Conservation (phyloP, 352 stramenopile species). For the Pythium periplocum region DNA sequence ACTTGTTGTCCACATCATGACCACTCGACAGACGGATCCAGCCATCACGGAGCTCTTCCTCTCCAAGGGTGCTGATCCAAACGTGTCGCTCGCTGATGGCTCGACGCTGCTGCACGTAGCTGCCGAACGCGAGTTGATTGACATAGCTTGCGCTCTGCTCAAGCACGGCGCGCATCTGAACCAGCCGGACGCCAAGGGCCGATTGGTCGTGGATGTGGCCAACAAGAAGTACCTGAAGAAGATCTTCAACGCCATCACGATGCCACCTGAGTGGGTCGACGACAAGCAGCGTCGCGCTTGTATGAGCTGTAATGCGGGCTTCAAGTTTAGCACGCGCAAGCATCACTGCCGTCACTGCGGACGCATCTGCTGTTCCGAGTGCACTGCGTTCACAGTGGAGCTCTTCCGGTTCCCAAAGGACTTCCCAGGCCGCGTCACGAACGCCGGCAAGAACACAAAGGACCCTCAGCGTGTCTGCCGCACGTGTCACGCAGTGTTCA, state of each 20-base stretch:
- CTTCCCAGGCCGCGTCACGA: slow-evolving; percentile 64
- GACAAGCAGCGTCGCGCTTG: slow-evolving; percentile 66
- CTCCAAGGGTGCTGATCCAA: slow-evolving; percentile 51
- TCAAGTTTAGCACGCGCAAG: slow-evolving; percentile 77
- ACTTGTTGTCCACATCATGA: slow-evolving; percentile 83
- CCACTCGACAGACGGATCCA: slow-evolving; percentile 75
- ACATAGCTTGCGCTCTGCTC: slow-evolving; percentile 72
- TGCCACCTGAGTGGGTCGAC: slow-evolving; percentile 75
- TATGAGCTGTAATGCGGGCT: slow-evolving; percentile 65
- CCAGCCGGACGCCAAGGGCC: slow-evolving; percentile 59
- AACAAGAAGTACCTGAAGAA: slow-evolving; percentile 81
- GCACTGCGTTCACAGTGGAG: slow-evolving; percentile 72
- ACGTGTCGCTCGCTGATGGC: slow-evolving; percentile 71
- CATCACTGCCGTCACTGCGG: slow-evolving; percentile 86
- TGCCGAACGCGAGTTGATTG: slow-evolving; percentile 76
- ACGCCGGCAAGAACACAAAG: slow-evolving; percentile 61
- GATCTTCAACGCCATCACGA: slow-evolving; percentile 70
- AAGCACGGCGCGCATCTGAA: slow-evolving; percentile 70
- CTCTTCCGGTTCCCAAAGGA: slow-evolving; percentile 82
- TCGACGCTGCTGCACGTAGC: slow-evolving; percentile 81
- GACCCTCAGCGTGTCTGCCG: slow-evolving; percentile 79
- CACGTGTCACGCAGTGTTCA: slow-evolving; percentile 83
- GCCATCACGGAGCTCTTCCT: slow-evolving; percentile 76
- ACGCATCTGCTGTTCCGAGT: slow-evolving; percentile 81
- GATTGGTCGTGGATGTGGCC: slow-evolving; percentile 69